Base-by-base conservation (phyloP, 1,139 yeast species). In the Saccharomyces hybrid region DNA sequence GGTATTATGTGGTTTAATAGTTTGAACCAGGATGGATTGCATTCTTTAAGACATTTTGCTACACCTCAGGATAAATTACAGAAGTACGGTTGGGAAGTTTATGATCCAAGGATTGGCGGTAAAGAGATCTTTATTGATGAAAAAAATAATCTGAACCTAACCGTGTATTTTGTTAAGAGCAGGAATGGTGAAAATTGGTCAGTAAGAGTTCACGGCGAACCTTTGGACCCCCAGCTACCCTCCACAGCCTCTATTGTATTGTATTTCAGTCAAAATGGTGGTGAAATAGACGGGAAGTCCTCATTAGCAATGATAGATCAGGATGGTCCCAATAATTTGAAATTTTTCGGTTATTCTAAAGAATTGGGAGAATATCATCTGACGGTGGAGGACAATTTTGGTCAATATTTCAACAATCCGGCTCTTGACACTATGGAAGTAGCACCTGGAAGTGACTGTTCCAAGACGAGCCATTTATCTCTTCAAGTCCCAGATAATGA, bases 1-100 rank as follows among this genome's bases (percentile, higher is more conserved):
- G 99, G 99, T 0, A 71, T 91, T 32, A 83, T 93, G 84, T 93
- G 99, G 99, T 88, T 83, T 73, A 84, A 84, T 62, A 78, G 82
- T 6, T 86, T 87, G 58, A 73, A 75, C 44, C 77, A 79, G 59
- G 70, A 73, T n/a, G 85, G 86, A 1, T 66, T 88, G n/a, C 73
- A 62, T 5, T 74, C 76, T 26, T 68, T 86, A n/a, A 81, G 96
- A 62, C 97, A 93, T 69, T 78, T 81, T 55, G 89, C 91, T 64
- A 93, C 87, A 4, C 34, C 34, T 58, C 91, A 85, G 62, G 74
- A 76, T 44, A 95, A 90, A 64, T 77, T 90, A 76, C 78, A 76
- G 46, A 83, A 80, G 55, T 95, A 89, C 63, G 91, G 95, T 44
- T 93, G 98, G 98, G 78, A 82, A 21, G 75, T 78, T 50, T 93